These are phyloP conservation scores for Aureobasidium sp. DNA, from an alignment of 2,329 filamentous ascomycete species.

Conservation along the genomic window DNA sequence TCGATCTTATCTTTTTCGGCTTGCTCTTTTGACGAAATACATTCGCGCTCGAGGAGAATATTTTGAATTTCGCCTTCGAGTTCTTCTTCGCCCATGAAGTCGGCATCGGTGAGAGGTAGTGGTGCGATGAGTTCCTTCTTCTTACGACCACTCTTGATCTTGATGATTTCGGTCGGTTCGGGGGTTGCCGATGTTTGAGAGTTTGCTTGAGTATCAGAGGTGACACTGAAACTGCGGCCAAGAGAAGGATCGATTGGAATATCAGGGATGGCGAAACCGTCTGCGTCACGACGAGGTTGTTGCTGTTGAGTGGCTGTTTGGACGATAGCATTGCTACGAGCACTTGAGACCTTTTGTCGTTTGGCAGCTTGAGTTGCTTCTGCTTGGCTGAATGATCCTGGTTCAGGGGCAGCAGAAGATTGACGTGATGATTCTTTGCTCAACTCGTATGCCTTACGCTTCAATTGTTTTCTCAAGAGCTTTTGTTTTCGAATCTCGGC, in stretches of 20 bases:
- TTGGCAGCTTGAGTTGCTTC: constrained; percentile 23
- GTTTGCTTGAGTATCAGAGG: constrained; percentile 26
- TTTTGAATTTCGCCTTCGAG: constrained; percentile 50
- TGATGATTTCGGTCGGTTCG: not conserved
- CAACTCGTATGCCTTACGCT: constrained; percentile 26
- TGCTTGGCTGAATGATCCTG: constrained; percentile 2
- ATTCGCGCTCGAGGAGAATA: constrained; percentile 34
- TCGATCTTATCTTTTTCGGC: constrained; percentile 33
- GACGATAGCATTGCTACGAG: constrained; percentile 7
- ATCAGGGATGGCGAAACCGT: constrained; percentile 46
- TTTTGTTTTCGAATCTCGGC: constrained; percentile 57
- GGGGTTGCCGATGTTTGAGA: constrained; percentile 27
- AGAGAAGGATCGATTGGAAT: constrained; percentile 31
- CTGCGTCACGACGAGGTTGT: constrained; percentile 40
- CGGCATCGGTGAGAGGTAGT: constrained; percentile 45
- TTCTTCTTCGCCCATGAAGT: constrained; percentile 52
- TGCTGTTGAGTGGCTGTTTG: constrained; percentile 18
- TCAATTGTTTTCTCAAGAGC: constrained; percentile 33
- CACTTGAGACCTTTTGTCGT: constrained; percentile 27
- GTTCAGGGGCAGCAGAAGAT: constrained; percentile 22
- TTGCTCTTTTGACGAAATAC: constrained; percentile 32
- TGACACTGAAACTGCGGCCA: constrained; percentile 24
- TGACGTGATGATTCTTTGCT: constrained; percentile 28
- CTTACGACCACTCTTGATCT: constrained; percentile 6
- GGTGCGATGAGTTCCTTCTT: constrained; percentile 29